Evolutionary conservation across 225 moss, liverwort and hornwort genomes (phyloP), one percentile per base, ranked within the genome.

Genomic region (Physcomitrellopsis africana): DNA sequence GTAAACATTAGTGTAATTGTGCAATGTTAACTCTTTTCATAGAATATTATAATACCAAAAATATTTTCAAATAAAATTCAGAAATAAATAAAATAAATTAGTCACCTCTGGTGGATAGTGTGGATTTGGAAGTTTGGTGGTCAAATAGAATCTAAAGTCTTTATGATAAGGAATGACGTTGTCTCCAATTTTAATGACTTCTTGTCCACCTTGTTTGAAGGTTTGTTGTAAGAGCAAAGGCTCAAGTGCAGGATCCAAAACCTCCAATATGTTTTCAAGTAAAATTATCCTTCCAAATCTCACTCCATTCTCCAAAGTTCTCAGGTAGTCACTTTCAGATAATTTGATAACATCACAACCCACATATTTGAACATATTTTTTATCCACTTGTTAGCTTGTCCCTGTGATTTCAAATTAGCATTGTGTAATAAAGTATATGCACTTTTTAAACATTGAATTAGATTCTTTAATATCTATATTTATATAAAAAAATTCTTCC

Each of bases 371-470:
- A 88, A 94, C 89, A 90, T 92, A 53, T 85, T 91, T 70, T 92
- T 94, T 16, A 94, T 92, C 94, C 94, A 94, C 44, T 88, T 94
- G 13, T 94, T 94, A 2, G 94, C 94, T 87, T 94, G 92, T 51
- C 88, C 94, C 92, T 94, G 54, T 29, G 67, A 23, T 13, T 58
- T 17, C 9, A 27, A 11, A 23, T 8, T 17, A 24, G 0, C 2
- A 70, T 11, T 4, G 8, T 53, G 53, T 8, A 17, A 1, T n/a
- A n/a, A 6, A 52, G 7, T 45, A 44, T 62, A 42, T 41, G 7
- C 32, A 7, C 44, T 19, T 43, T 13, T 18, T 7, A 5, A 2
- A 37, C 1, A 37, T 37, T 37, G 1, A 2, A 2, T 24, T 24
- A 24, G 24, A 24, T 24, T 24, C 1, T 24, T 24, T 24, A 1